A percentile compares a stretch with the other conserved stretches of the same genome.
These are phyloP conservation scores for Dactylonectria estremocensis DNA, from an alignment of 2,329 filamentous ascomycete genomes.

Conservation along the genomic window DNA sequence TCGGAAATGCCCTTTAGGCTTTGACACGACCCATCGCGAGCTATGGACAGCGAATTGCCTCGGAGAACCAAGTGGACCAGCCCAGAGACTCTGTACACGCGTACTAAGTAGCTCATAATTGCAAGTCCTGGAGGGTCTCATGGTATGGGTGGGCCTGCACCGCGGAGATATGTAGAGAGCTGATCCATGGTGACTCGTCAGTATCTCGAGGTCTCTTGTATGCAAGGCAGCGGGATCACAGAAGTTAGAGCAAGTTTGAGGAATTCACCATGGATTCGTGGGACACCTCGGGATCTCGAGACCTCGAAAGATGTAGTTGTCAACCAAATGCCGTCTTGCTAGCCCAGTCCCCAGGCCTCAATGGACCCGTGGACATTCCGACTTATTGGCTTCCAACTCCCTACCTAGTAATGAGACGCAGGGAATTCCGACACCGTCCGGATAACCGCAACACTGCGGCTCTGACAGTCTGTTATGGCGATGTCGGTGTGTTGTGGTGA, in stretches of 20 bases:
- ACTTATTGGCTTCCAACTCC: neutral
- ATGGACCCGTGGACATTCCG: neutral
- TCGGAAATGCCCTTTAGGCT: neutral
- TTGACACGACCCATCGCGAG: slow-evolving; percentile 11
- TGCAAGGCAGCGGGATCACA: neutral
- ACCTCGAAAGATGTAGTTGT: neutral
- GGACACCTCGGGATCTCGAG: neutral
- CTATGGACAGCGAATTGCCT: slow-evolving; percentile 6
- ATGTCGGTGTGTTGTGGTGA: neutral
- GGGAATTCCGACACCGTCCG: neutral
- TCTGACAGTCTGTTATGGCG: neutral
- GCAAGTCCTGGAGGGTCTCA: neutral
- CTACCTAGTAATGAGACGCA: neutral
- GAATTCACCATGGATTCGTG: neutral
- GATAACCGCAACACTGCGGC: neutral
- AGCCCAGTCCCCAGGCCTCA: neutral
- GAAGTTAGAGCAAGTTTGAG: neutral
- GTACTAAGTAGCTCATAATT: too few species aligned
- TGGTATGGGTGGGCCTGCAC: slow-evolving; percentile 16
- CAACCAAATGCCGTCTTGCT: neutral
- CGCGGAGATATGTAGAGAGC: slow-evolving; percentile 8
- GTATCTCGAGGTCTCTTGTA: too few species aligned
- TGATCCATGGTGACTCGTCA: neutral
- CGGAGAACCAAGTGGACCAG: slow-evolving; percentile 13
- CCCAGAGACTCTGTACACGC: neutral